Base-by-base conservation (phyloP, 768 basidiomycete genomes). In the Calocybe indica region DNA sequence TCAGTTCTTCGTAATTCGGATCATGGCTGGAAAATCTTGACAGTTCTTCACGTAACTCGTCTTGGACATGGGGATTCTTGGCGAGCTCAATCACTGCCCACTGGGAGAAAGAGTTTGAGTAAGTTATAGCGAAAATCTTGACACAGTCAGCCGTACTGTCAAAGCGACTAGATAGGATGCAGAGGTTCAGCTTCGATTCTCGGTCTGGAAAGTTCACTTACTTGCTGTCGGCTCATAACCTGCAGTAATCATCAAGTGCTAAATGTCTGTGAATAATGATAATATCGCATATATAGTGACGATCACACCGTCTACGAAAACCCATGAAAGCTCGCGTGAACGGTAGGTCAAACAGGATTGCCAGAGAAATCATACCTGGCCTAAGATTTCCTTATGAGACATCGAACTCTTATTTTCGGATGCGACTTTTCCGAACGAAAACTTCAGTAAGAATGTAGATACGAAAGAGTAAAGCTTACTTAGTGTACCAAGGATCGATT, bases 311-410 rank as follows among this genome's bases (percentile, higher is more conserved):
- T 60, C 59, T 62, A 36, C 14, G 36, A 22, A 13, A 9, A 0
- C 36, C 46, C 15, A 40, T 13, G 28, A 42, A 7, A 7, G 15
- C 8, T 11, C 15, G 3, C 9, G 33, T 29, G 37, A n/a, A 15
- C 11, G 22, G 22, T 22, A 22, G 22, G 22, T 22, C 22, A 4
- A 22, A 22, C 22, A 22, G 22, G 22, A 22, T 22, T 22, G 37
- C 39, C 5, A 34, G 1, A 5, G 32, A 43, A 37, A 14, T 7
- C 43, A 30, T 31, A 64, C 69, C 58, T 72, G 70, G 2, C 67
- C 69, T 34, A 65, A 55, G 5, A 76, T 65, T 50, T 77, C 74
- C 34, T 75, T 73, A 10, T 60, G 55, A 0, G 66, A 61, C 58
- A 75, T 22, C 22, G 22, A 22, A 22, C 22, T 22, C 22, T 22